Base-by-base conservation (phyloP, 176 grass and related monocot genomes). In the Ensete ventricosum region DNA sequence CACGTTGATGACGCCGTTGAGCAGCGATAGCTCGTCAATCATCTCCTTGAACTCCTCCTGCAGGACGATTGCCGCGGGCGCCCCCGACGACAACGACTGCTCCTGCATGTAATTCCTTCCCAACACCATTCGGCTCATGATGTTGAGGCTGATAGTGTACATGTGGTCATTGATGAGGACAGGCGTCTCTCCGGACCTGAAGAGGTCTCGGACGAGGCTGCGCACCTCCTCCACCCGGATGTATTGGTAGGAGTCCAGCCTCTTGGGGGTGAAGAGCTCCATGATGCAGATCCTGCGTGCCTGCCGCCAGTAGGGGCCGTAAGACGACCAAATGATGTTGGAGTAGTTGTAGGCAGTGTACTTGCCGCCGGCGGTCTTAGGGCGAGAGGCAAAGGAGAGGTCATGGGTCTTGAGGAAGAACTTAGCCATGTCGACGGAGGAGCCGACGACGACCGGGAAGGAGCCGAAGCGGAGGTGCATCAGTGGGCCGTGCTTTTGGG, bases 1-100 rank as follows among this genome's bases (percentile, higher is more conserved):
- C 17, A 76, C 21, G 29, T 76, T 76, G n/a, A 55, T 69, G 26
- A 76, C 73, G 1, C 55, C 73, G 73, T 62, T 62, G 17, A 76
- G 55, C 54, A 62, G 27, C 14, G 62, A 23, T 3, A 76, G 23
- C 55, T 76, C 55, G 17, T 76, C 55, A 9, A 76, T 14, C 73
- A 76, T 76, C 73, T 58, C 73, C 73, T 62, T 62, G 73, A 76
- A 76, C 55, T 76, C 73, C 55, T 51, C 55, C 55, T 27, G 73
- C 73, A 55, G 21, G 55, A 76, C 73, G 1, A 76, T n/a, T 6
- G 23, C 20, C 9, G 62, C 2, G 2, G 19, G 19, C 64, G 22
- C 64, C 64, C 11, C 23, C 64, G 9, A 9, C 24, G 22, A 6
- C 34, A 43, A 7, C 13, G 11, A 7, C 67, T 69, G 26, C 13